A percentile compares a stretch with the other conserved stretches of the same genome.
Conservation (phyloP, 139 green algal species). For the Volvox africanus region DNA sequence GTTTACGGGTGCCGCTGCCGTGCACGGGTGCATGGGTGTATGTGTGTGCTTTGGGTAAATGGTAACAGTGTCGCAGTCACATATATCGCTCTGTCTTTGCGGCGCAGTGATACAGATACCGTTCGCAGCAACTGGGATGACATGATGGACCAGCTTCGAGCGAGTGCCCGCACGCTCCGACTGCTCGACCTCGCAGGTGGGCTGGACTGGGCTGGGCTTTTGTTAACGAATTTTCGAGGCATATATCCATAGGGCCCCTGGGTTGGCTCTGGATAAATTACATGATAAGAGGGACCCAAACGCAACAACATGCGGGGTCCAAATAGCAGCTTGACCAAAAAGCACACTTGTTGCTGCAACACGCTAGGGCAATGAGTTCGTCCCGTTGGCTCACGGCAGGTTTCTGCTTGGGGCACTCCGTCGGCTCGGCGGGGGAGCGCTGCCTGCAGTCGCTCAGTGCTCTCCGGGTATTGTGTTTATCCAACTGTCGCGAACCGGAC, state of each 20-base stretch:
- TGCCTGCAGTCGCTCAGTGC: background rate
- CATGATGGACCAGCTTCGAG: background rate
- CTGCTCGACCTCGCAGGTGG: conserved; percentile 20
- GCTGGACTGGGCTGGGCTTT: background rate
- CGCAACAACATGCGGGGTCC: too few relatives aligned
- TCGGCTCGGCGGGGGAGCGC: background rate
- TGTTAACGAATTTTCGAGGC: too few relatives aligned
- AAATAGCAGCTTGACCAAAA: too few relatives aligned
- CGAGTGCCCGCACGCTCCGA: background rate
- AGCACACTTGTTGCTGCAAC: too few relatives aligned
- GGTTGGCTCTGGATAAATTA: too few relatives aligned
- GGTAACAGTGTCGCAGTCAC: too few relatives aligned
- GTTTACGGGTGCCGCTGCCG: too few relatives aligned
- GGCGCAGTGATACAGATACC: background rate
- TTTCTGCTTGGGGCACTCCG: background rate
- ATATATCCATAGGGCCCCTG: too few relatives aligned
- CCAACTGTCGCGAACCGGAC: conserved; percentile 5
- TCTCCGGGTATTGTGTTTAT: conserved; percentile 1
- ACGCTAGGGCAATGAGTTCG: background rate
- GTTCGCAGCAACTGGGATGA: background rate
- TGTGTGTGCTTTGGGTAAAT: too few relatives aligned
- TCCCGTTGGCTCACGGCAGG: background rate
- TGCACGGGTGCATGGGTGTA: too few relatives aligned
- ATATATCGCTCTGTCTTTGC: too few relatives aligned
- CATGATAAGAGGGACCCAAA: too few relatives aligned